These are phyloP conservation scores for Colletotrichum brevisporum DNA, from an alignment of 2,329 filamentous ascomycete genomes.

Conservation along the genomic window DNA sequence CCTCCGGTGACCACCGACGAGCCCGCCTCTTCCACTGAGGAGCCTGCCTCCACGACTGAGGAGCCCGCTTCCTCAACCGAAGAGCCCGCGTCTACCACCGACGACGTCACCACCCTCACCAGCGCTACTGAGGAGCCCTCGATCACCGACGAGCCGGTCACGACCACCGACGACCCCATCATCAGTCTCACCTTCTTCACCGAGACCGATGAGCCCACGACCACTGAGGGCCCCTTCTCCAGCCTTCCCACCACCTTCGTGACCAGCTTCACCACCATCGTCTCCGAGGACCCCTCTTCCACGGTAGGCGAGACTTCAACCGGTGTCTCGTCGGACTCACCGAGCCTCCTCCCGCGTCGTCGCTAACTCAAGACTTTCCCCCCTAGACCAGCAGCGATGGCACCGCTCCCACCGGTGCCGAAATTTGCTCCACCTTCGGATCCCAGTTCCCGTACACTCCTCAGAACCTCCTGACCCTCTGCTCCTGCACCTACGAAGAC, in stretches of 20 bases:
- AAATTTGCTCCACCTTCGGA: background rate
- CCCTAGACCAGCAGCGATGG: no score
- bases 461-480: background rate
- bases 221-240: background rate
- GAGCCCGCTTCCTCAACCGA: no score
- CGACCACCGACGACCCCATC: background rate
- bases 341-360: no score
- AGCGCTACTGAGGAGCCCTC: background rate
- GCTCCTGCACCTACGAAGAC: slow-evolving; percentile 9
- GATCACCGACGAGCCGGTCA: background rate
- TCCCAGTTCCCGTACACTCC: slow-evolving; percentile 5
- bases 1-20: background rate
- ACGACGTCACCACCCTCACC: background rate
- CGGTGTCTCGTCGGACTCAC: no score
- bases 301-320: no score
- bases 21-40: background rate
- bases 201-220: background rate
- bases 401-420: no score
- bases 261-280: background rate
- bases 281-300: background rate
- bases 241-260: background rate
- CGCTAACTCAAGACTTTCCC: no score
- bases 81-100: background rate
- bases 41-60: slow-evolving; percentile 1
- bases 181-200: background rate